These are phyloP conservation scores for Cercospora zeae-maydis DNA, from an alignment of 2,329 filamentous ascomycete species.

Conservation along the genomic window DNA sequence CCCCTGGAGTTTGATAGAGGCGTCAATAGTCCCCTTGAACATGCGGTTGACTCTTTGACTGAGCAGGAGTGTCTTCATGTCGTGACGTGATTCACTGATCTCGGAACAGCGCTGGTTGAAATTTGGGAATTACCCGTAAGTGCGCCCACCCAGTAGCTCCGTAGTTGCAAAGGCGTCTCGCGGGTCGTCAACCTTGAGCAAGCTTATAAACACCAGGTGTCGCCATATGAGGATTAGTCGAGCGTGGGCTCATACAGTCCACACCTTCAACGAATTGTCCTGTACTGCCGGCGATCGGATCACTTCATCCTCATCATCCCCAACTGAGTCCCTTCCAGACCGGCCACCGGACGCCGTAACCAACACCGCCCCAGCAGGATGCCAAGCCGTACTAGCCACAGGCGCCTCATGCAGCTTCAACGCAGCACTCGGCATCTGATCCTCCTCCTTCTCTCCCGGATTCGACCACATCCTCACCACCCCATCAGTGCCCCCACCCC, in stretches of 20 bases:
- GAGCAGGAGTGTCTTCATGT: not conserved
- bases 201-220: not conserved
- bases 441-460: conserved; percentile 42
- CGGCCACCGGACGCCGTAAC: conserved; percentile 48
- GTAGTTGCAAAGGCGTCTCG: not conserved
- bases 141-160: too few relatives aligned
- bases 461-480: conserved; percentile 46
- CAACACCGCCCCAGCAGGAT: conserved; percentile 46
- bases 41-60: not conserved
- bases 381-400: conserved; percentile 46
- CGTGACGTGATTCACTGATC: not conserved
- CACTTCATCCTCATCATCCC: not conserved
- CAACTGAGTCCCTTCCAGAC: too few relatives aligned
- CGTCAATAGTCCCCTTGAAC: not conserved
- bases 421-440: conserved; percentile 43
- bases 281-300: too few relatives aligned
- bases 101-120: too few relatives aligned
- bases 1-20: not conserved
- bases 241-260: not conserved
- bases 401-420: conserved; percentile 48
- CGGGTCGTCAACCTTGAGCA: not conserved
- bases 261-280: not conserved
- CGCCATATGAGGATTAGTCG: too few relatives aligned
- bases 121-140: too few relatives aligned
- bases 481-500: conserved; percentile 59